Evolutionary conservation across 805 yeast species (phyloP), one percentile per base, ranked within the genome.

Genomic region (Wickerhamiella bombiphila): DNA sequence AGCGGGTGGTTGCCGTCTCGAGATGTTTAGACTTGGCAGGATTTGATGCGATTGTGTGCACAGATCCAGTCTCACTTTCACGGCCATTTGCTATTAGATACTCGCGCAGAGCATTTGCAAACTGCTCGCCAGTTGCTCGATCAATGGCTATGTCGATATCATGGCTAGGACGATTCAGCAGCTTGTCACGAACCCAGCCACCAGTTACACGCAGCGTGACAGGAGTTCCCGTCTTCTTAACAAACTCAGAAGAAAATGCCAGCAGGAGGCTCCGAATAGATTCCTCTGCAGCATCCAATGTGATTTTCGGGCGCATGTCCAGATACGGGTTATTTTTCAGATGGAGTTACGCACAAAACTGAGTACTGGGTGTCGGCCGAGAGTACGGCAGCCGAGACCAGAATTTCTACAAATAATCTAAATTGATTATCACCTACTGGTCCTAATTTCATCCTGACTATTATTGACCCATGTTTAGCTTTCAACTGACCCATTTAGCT

Each of bases 121-220:
- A 88, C 24, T 74, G 74, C 50, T 80, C 85, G 0, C 99, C 99
- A 0, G 93, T 72, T 52, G 82, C 60, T 38, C 66, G 66, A 56
- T 91, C 85, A 34, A 91, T 73, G 5, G 96, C 96, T 34, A 91
- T 81, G 51, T 91, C 99, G 22, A 91, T 64, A 56, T 91, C 99
- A 52, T 88, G 75, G 30, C 88, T 76, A 17, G 72, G 73, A 34
- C 68, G 66, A 0, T 94, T 93, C 22, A 91, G 62, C 21, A 91
- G 62, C 59, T 91, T 91, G 57, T 91, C 98, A 49, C 98, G 69
- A 2, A 91, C 98, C 98, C 98, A 88, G 0, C 98, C 98, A 25
- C 98, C 98, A 0, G 96, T 86, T 47, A 91, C 80, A 42, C 98
- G 58, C 11, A 80, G 64, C 32, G 68, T 76, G 7, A 77, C 54